These are phyloP conservation scores for Botryotinia narcissicola DNA, from an alignment of 2,329 filamentous ascomycete species.

Conservation along the genomic window DNA sequence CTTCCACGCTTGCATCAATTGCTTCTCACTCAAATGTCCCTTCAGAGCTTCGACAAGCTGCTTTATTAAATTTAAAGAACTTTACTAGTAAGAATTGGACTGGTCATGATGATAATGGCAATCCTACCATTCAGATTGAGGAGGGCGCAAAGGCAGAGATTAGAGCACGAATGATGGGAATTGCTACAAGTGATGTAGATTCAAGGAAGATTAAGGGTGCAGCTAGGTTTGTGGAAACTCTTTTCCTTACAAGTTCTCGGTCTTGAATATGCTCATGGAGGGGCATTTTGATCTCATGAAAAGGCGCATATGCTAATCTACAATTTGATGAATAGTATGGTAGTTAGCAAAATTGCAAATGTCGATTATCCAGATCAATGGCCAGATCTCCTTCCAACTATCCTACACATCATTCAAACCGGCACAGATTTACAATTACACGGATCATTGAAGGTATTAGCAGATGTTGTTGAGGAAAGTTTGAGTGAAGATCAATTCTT, in stretches of 20 bases:
- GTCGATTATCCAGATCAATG: conserved; percentile 93
- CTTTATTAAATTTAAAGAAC: conserved; percentile 74
- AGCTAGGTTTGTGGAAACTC: conserved; percentile 63
- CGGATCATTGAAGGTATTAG: conserved; percentile 82
- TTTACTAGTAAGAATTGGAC: conserved; percentile 88
- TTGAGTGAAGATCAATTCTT: conserved; percentile 96
- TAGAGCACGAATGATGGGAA: conserved; percentile 69
- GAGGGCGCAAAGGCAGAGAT: conserved; percentile 73
- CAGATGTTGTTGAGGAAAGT: conserved; percentile 88
- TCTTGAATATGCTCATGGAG: neutral
- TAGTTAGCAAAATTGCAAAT: conserved; percentile 90
- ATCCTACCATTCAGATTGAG: conserved; percentile 56
- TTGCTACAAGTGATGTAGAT: conserved; percentile 67
- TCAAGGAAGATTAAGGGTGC: conserved; percentile 85
- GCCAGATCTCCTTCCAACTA: conserved; percentile 80
- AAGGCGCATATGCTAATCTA: conserved; percentile 18
- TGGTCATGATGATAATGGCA: conserved; percentile 62
- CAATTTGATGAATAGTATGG: conserved; percentile 47
- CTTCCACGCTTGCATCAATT: conserved; percentile 75
- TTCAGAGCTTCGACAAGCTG: conserved; percentile 75
- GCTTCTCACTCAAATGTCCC: conserved; percentile 73
- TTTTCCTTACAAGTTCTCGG: neutral
- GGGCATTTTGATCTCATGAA: neutral
- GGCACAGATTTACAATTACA: conserved; percentile 80
- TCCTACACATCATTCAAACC: conserved; percentile 73